phyloP scores from a whole-genome alignment of 768 basidiomycete genomes.

The Pisolithus tinctorius region DNA sequence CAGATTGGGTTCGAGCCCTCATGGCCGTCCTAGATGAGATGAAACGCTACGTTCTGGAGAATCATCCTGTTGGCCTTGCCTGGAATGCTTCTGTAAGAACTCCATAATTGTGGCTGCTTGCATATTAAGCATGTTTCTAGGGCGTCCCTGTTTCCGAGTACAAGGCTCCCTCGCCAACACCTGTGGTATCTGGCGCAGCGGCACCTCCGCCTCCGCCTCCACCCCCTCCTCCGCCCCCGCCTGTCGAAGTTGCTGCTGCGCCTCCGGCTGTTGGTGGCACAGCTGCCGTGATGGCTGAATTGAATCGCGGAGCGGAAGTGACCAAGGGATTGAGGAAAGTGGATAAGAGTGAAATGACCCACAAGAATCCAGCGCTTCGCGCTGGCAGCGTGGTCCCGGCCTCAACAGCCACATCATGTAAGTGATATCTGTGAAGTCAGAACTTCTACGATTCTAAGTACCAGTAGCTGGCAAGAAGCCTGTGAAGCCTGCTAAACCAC shows the following conservation, averaged over 20 bases:
- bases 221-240: slow-evolving; percentile 46
- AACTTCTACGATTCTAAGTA: not conserved
- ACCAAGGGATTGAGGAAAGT: slow-evolving; percentile 92
- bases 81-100: slow-evolving; percentile 79
- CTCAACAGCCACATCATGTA: slow-evolving; percentile 28
- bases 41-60: slow-evolving; percentile 76
- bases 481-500: slow-evolving; percentile 77
- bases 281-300: slow-evolving; percentile 80
- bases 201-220: slow-evolving; percentile 53
- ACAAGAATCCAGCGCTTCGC: slow-evolving; percentile 91
- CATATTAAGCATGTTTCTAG: slow-evolving; percentile 26
- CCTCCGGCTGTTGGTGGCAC: slow-evolving; percentile 47
- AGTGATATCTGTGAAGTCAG: slow-evolving; percentile 19
- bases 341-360: slow-evolving; percentile 94
- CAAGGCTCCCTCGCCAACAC: slow-evolving; percentile 28
- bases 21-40: slow-evolving; percentile 66
- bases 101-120: not conserved
- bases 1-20: slow-evolving; percentile 82
- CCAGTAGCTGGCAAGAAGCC: slow-evolving; percentile 52
- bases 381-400: slow-evolving; percentile 45
- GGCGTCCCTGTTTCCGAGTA: slow-evolving; percentile 55
- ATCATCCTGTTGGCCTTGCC: slow-evolving; percentile 76
- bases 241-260: slow-evolving; percentile 34
- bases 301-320: slow-evolving; percentile 86
- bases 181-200: slow-evolving; percentile 30